Evolutionary conservation across 2,329 filamentous ascomycete species (phyloP).

Genomic region (Verticillium isaacii): DNA sequence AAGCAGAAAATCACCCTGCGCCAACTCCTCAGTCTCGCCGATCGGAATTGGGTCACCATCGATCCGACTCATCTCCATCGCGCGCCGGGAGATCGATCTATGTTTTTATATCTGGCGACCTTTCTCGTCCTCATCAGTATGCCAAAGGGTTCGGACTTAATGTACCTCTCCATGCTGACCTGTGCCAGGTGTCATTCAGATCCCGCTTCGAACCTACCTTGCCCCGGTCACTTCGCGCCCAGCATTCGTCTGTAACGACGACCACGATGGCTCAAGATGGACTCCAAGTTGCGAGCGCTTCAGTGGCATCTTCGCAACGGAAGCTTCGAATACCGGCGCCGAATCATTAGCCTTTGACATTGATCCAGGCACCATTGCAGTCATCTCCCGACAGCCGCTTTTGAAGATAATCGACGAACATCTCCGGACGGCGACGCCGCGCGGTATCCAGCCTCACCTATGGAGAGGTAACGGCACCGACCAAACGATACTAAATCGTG

Average conservation of each 20-base stretch:
- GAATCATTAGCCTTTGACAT: background rate
- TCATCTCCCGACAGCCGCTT: background rate
- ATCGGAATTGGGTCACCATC: conserved; percentile 8
- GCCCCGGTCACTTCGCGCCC: background rate
- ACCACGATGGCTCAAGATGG: background rate
- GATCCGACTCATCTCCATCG: background rate
- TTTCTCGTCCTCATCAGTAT: background rate
- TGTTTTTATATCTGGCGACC: background rate
- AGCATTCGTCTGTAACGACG: background rate
- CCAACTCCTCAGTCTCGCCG: conserved; percentile 9
- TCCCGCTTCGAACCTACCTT: conserved; percentile 5
- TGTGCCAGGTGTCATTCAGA: conserved; percentile 2
- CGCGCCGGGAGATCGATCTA: background rate
- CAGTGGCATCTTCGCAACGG: background rate
- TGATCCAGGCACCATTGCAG: background rate
- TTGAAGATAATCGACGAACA: background rate
- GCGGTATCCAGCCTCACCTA: conserved; percentile 8
- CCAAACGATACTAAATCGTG: background rate
- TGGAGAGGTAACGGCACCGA: conserved; percentile 7
- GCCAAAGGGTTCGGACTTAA: background rate
- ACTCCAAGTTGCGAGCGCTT: background rate
- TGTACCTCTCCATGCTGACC: background rate
- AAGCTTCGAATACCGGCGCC: background rate
- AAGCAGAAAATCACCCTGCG: conserved; percentile 8
- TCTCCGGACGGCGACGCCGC: conserved; percentile 5